Percentiles rank a stretch among this genome's conserved stretches.
These are phyloP conservation scores for Nigrospora osmanthi DNA, from an alignment of 2,329 filamentous ascomycete species.

Conservation along the genomic window DNA sequence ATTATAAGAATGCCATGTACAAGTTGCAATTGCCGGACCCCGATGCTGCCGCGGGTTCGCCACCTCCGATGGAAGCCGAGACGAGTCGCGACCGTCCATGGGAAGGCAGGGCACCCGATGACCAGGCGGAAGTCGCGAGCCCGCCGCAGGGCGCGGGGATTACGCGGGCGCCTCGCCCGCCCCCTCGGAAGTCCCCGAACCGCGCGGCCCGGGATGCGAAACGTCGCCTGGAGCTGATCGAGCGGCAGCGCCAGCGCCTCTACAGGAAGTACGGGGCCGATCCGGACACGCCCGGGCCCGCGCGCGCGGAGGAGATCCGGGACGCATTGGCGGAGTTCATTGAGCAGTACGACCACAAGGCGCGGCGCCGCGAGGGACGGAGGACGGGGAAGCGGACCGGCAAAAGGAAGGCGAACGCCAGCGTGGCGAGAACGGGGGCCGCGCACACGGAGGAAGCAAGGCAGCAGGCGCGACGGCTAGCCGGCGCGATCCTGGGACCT, in stretches of 20 bases:
- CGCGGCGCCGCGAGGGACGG: conserved; percentile 8
- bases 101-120: too few species aligned
- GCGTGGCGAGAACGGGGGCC: conserved; percentile 9
- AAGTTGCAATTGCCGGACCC: too few species aligned
- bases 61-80: too few species aligned
- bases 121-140: too few species aligned
- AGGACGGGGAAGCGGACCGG: conserved; percentile 11
- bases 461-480: neutral
- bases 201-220: conserved; percentile 4
- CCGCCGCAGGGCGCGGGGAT: too few species aligned
- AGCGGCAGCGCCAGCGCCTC: conserved; percentile 14
- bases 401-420: conserved; percentile 9
- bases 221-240: conserved; percentile 19
- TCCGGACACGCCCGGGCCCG: conserved; percentile 7
- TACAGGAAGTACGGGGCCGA: conserved; percentile 13
- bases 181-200: too few species aligned
- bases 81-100: too few species aligned
- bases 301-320: conserved; percentile 15
- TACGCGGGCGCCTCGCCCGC: too few species aligned
- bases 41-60: too few species aligned
- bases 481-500: too few species aligned
- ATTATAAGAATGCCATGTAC: too few species aligned
- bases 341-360: conserved; percentile 8
- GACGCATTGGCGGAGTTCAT: conserved; percentile 13
- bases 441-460: conserved; percentile 7